Base-by-base conservation (phyloP, 495 filamentous ascomycete genomes). In the Hyaloscypha variabilis region DNA sequence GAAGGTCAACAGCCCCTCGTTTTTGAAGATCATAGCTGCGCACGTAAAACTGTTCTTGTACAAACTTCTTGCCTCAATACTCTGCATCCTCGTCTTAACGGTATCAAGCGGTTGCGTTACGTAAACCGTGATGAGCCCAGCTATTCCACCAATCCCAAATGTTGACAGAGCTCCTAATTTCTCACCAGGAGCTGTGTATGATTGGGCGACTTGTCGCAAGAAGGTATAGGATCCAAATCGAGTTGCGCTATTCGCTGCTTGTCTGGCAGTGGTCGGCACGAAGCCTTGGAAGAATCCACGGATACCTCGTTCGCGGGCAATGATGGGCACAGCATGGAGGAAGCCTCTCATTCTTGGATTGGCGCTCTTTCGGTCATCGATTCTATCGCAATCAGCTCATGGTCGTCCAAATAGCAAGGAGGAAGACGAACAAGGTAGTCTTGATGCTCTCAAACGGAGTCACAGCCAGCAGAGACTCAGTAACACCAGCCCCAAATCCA, bases 361-460 rank as follows among this genome's bases (percentile, higher is more conserved):
- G 29, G 86, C 82, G 14, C 86, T 87, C 78, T 98, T 99, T 65
- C 93, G 91, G 77, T 99, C 95, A 73, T 99, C 95, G 69, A 99
- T 99, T 46, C 90, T 93, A 66, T 24, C 55, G 50, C 51, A 25
- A 52, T 67, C 63, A 61, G 49, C 19, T 17, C 28, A 17, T 26
- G 19, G n/a, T n/a, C 36, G 0, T n/a, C 31, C 2, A 24, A 25
- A 25, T 26, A 19, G 24, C 3, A n/a, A 34, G 17, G 10, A 49
- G 56, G 25, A 49, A 23, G 24, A 74, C 82, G 50, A 69, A 92
- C 89, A 97, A 75, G 68, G 92, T 93, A 31, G 95, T 99, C 79
- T 99, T 99, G 75, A 99, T 97, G 74, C 91, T 95, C 78, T 99
- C 95, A 70, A 97, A 97, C 0, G 95, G 95, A 3, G 95, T 99